Percentiles rank a stretch among this genome's conserved stretches.
Evolutionary conservation across 78 protist species (phyloP).

Genomic region (Corallochytrium limacisporum): DNA sequence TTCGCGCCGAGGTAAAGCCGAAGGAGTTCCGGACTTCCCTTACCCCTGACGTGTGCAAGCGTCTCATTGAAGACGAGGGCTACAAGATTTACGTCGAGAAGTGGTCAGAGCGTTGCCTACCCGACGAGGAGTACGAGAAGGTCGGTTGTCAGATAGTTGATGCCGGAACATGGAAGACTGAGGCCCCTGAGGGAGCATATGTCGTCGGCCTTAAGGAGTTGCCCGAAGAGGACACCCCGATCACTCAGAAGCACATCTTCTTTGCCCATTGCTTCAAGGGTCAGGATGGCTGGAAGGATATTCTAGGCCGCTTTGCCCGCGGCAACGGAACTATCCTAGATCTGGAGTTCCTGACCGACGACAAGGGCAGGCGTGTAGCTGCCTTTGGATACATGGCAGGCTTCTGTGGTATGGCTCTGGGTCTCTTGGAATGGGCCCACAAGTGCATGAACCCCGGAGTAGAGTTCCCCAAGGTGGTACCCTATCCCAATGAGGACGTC

Average conservation of each 20-base stretch:
- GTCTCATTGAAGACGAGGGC: conserved; percentile 14
- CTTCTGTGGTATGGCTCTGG: conserved; percentile 41
- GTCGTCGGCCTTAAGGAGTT: conserved; percentile 58
- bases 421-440: conserved; percentile 41
- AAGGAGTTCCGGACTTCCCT: conserved; percentile 34
- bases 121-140: conserved; percentile 18
- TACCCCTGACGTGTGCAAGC: conserved; percentile 23
- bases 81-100: conserved; percentile 30
- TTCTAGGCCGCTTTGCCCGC: conserved; percentile 31
- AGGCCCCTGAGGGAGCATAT: conserved; percentile 18
- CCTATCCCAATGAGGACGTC: background rate
- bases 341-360: conserved; percentile 49
- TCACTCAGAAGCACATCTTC: conserved; percentile 48
- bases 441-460: background rate
- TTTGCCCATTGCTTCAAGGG: conserved; percentile 68
- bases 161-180: conserved; percentile 25
- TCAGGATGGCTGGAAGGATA: conserved; percentile 61
- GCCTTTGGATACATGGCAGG: conserved; percentile 75
- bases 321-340: conserved; percentile 47
- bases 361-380: conserved; percentile 43
- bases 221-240: conserved; percentile 41
- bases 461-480: background rate
- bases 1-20: conserved; percentile 42
- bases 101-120: conserved; percentile 4
- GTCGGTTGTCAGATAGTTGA: conserved; percentile 32